A percentile compares a stretch with the other conserved stretches of the same genome.
These are phyloP conservation scores for Colletotrichum simmondsii DNA, from an alignment of 2,329 filamentous ascomycete species.

Conservation along the genomic window DNA sequence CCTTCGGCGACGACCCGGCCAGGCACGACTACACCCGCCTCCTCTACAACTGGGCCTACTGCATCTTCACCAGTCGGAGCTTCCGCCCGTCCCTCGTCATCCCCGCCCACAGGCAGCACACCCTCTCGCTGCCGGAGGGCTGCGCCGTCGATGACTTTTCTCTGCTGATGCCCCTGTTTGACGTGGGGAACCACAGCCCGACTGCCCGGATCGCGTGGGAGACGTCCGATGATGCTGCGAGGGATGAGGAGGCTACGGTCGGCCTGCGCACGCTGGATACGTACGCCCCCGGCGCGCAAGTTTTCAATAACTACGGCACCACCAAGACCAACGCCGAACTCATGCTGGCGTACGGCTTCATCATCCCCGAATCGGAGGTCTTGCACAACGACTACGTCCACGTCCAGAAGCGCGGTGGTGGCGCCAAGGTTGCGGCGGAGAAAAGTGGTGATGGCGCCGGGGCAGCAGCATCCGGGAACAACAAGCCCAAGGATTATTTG, in stretches of 20 bases:
- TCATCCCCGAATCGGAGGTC: constrained; percentile 56
- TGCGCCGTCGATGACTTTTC: constrained; percentile 70
- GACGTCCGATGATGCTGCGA: constrained; percentile 36
- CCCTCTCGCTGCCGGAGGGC: constrained; percentile 47
- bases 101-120: constrained; percentile 41
- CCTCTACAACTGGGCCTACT: constrained; percentile 73
- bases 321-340: constrained; percentile 79
- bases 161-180: constrained; percentile 76
- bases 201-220: constrained; percentile 70
- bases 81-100: constrained; percentile 71
- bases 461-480: too few species aligned
- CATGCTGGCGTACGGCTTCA: constrained; percentile 72
- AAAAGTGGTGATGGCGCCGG: constrained; percentile 33
- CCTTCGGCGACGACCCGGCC: constrained; percentile 36
- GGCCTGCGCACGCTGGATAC: constrained; percentile 53
- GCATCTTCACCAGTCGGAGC: constrained; percentile 73
- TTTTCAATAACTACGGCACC: constrained; percentile 78
- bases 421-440: constrained; percentile 36
- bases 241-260: constrained; percentile 46
- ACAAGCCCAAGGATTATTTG: constrained; percentile 54
- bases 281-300: constrained; percentile 58
- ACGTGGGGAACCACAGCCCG: constrained; percentile 78
- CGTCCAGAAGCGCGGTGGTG: constrained; percentile 57
- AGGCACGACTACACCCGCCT: constrained; percentile 53
- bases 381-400: constrained; percentile 72